phyloP scores from a whole-genome alignment of 371 early-diverging fungal species.

The Syncephalastrum contaminatum region DNA sequence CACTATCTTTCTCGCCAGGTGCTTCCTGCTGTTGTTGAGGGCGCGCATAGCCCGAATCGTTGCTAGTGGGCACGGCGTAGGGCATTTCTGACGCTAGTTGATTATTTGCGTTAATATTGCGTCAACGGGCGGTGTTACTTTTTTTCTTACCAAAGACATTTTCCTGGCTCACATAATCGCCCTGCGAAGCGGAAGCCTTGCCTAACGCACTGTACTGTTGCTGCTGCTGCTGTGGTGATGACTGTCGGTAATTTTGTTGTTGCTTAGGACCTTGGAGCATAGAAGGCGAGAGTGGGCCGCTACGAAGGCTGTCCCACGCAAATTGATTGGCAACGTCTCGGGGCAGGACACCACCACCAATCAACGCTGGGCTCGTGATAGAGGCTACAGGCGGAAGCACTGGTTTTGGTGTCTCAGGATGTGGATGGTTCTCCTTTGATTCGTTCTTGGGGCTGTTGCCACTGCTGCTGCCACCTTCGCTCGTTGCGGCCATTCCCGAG shows the following conservation, averaged over 20 bases:
- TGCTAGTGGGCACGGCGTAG: too few species aligned
- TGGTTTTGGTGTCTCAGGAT: constrained; percentile 11
- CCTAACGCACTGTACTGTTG: constrained; percentile 3
- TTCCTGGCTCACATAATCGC: too few species aligned
- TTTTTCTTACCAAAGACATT: too few species aligned
- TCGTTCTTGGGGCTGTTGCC: constrained; percentile 14
- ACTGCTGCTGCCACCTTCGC: constrained; percentile 12
- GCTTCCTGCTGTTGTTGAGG: too few species aligned
- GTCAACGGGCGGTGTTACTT: too few species aligned
- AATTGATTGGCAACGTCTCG: constrained; percentile 49
- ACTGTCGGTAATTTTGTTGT: constrained; percentile 2
- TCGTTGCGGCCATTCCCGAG: constrained; percentile 34
- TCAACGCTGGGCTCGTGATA: constrained; percentile 40
- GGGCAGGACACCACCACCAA: constrained; percentile 38
- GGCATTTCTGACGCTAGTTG: too few species aligned
- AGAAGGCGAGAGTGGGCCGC: constrained; percentile 75
- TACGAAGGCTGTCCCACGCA: constrained; percentile 68
- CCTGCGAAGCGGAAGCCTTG: too few species aligned
- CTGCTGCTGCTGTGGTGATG: constrained; percentile 6
- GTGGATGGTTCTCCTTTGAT: constrained; percentile 9
- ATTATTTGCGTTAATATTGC: too few species aligned
- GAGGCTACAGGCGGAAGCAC: constrained; percentile 44
- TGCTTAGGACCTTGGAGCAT: constrained; percentile 68
- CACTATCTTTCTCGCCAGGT: too few species aligned
- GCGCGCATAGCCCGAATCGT: too few species aligned